Evolutionary conservation across 805 yeast genomes (phyloP).

Genomic region (Pichia nanzhaoensis): DNA sequence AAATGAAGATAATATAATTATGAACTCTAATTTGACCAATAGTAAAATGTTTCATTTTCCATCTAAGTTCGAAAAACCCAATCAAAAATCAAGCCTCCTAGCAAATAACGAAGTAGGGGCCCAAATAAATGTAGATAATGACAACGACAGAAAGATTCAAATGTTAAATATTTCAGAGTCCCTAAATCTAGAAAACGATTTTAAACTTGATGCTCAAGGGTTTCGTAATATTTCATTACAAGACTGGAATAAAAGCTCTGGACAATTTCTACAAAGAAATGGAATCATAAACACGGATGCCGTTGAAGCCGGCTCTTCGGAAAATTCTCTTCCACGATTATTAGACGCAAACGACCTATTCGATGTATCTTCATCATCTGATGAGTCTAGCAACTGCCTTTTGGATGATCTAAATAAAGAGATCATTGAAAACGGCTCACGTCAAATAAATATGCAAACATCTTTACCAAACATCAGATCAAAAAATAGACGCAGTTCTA

Average conservation of each 20-base stretch:
- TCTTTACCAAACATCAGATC: constrained; percentile 5
- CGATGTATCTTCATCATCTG: background rate
- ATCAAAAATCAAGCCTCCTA: no score
- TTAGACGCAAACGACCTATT: background rate
- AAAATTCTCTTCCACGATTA: background rate
- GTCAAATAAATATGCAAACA: constrained; percentile 1
- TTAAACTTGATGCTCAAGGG: background rate
- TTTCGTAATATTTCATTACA: constrained; percentile 2
- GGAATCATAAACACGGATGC: background rate
- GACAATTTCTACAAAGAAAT: background rate
- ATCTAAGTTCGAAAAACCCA: no score
- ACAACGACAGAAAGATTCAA: background rate
- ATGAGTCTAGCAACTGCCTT: background rate
- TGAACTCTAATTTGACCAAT: no score
- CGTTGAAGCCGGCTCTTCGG: background rate
- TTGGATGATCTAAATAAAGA: constrained; percentile 7
- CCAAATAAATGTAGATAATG: background rate
- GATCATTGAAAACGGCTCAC: constrained; percentile 3
- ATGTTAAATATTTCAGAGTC: constrained; percentile 9
- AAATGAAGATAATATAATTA: background rate
- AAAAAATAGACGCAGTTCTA: background rate
- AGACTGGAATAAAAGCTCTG: constrained; percentile 3
- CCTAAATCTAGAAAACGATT: background rate
- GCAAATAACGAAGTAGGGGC: background rate
- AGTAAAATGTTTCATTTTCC: no score